Evolutionary conservation across 1,284 basidiomycete species (phyloP).

Genomic region (Tilletia horrida): DNA sequence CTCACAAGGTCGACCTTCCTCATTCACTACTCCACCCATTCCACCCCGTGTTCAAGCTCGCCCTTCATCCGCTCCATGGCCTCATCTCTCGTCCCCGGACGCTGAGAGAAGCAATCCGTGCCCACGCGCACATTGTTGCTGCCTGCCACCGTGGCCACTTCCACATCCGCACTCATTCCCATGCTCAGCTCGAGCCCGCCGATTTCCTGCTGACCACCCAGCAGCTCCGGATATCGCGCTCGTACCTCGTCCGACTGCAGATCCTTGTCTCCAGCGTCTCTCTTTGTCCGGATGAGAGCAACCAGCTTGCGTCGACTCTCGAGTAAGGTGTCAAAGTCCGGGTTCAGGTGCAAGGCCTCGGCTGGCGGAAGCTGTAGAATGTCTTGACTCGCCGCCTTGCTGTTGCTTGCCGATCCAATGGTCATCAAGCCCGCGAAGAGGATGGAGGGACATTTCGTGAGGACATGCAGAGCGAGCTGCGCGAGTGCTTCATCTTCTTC

Average conservation of each 20-base stretch:
- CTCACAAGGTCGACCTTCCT: too few species aligned
- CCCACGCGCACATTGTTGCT: slow-evolving; percentile 87
- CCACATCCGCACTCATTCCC: slow-evolving; percentile 98
- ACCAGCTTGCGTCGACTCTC: slow-evolving; percentile 65
- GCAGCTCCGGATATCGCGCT: slow-evolving; percentile 25
- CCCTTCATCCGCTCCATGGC: slow-evolving; percentile 43
- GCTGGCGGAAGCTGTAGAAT: slow-evolving; percentile 65
- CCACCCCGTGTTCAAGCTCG: slow-evolving; percentile 27
- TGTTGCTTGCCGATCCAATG: slow-evolving; percentile 68
- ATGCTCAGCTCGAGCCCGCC: slow-evolving; percentile 77
- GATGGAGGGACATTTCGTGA: slow-evolving; percentile 70
- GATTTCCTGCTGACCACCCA: slow-evolving; percentile 55
- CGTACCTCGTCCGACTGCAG: slow-evolving; percentile 24
- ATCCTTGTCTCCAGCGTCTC: slow-evolving; percentile 57
- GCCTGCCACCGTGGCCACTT: slow-evolving; percentile 75
- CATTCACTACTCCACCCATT: slow-evolving; percentile 10
- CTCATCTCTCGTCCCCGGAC: slow-evolving; percentile 44
- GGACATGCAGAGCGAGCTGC: slow-evolving; percentile 69
- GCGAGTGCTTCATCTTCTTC: slow-evolving; percentile 60
- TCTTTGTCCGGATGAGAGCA: slow-evolving; percentile 35
- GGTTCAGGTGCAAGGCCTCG: slow-evolving; percentile 65
- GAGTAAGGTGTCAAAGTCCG: slow-evolving; percentile 74
- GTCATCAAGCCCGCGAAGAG: slow-evolving; percentile 88
- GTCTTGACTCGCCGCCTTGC: slow-evolving; percentile 23
- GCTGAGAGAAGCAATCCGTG: slow-evolving; percentile 78